These are phyloP conservation scores for Exophiala sp. DNA, from an alignment of 2,329 filamentous ascomycete species.

Conservation along the genomic window DNA sequence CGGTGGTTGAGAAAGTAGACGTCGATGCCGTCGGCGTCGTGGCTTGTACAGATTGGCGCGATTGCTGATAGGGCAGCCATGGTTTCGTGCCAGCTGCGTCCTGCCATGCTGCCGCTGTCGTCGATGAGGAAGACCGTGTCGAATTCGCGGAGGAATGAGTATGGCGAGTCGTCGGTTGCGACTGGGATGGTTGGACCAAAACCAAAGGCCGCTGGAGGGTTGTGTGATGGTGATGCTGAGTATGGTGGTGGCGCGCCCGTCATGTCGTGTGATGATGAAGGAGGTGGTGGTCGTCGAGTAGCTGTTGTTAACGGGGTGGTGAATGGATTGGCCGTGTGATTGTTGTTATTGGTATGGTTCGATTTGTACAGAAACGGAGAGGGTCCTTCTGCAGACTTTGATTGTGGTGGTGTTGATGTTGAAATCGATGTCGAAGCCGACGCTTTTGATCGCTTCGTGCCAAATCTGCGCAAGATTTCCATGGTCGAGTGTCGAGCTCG, in stretches of 20 bases:
- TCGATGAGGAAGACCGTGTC: slow-evolving; percentile 90
- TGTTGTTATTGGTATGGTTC: slow-evolving; percentile 5
- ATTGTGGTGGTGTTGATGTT: not conserved
- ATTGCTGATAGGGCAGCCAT: slow-evolving; percentile 64
- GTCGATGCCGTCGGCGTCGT: slow-evolving; percentile 81
- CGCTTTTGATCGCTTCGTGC: slow-evolving; percentile 11
- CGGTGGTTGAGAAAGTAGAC: slow-evolving; percentile 80
- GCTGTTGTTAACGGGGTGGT: slow-evolving; percentile 14
- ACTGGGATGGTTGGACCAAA: slow-evolving; percentile 41
- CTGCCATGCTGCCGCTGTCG: slow-evolving; percentile 82
- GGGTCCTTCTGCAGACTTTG: not conserved
- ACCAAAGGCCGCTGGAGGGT: slow-evolving; percentile 10
- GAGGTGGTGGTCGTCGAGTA: slow-evolving; percentile 15
- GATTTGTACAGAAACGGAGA: not conserved
- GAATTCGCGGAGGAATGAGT: slow-evolving; percentile 69
- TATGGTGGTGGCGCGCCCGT: slow-evolving; percentile 25
- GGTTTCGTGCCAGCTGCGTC: slow-evolving; percentile 70
- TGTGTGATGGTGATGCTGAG: slow-evolving; percentile 13
- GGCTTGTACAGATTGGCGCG: slow-evolving; percentile 70
- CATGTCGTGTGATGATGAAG: not conserved
- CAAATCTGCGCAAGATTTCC: slow-evolving; percentile 18
- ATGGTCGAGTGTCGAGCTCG: slow-evolving; percentile 8
- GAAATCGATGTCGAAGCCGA: not conserved
- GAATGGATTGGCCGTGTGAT: slow-evolving; percentile 17
- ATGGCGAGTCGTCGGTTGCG: slow-evolving; percentile 55